Evolutionary conservation across 495 filamentous ascomycete genomes (phyloP).

Genomic region (Collariella sp.): DNA sequence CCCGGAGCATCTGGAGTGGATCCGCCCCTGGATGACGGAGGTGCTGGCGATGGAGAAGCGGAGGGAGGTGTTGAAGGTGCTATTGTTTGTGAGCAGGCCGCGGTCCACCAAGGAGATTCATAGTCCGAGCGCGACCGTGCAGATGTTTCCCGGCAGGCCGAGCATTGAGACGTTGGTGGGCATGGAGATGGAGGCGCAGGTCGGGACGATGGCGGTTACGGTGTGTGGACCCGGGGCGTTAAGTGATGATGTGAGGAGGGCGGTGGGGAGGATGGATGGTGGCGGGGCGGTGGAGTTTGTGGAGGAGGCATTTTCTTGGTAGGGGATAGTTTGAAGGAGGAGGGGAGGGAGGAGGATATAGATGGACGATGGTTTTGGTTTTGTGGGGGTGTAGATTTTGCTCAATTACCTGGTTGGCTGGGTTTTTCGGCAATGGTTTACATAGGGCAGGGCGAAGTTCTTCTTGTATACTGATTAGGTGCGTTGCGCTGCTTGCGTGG

Average conservation of each 20-base stretch:
- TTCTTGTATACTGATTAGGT: too few species aligned
- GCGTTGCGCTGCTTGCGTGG: too few species aligned
- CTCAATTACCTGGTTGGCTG: too few species aligned
- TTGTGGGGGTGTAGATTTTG: too few species aligned
- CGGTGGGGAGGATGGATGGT: constrained; percentile 56
- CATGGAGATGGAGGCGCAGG: constrained; percentile 63
- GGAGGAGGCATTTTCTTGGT: constrained; percentile 93
- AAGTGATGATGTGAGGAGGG: constrained; percentile 74
- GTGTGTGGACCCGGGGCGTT: constrained; percentile 88
- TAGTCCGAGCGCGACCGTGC: constrained; percentile 70
- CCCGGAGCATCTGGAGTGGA: constrained; percentile 86
- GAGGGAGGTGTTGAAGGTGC: constrained; percentile 71
- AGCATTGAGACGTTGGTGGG: constrained; percentile 64
- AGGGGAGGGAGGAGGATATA: not conserved
- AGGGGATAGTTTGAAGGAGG: constrained; percentile 13
- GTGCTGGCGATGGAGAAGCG: constrained; percentile 78
- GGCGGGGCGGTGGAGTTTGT: constrained; percentile 73
- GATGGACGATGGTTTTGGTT: not conserved
- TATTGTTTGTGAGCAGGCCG: constrained; percentile 85
- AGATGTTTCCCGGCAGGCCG: constrained; percentile 69
- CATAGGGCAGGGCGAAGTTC: too few species aligned
- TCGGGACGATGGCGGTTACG: constrained; percentile 76
- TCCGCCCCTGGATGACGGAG: constrained; percentile 89
- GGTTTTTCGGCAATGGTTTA: too few species aligned
- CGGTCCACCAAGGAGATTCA: constrained; percentile 71